Evolutionary conservation across 176 grass and related monocot genomes (phyloP).

Genomic region (Pontederia crassipes): DNA sequence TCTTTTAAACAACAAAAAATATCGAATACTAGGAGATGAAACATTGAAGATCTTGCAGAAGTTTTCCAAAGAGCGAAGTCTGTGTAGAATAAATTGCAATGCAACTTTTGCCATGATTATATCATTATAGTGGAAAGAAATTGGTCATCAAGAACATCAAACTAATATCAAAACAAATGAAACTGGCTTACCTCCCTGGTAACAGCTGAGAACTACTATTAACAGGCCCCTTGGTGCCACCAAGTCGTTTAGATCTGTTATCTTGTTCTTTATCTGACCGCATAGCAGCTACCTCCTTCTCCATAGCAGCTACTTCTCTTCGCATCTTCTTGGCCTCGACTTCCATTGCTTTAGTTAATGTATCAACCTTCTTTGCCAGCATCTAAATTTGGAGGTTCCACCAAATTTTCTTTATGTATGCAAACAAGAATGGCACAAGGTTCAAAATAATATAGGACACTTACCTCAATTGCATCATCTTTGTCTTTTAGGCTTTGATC

Average conservation of each 20-base stretch:
- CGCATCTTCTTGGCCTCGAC: conserved; percentile 99
- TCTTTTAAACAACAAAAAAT: no score
- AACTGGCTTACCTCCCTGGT: conserved; percentile 51
- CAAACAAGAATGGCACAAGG: conserved; percentile 9
- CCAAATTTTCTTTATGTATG: conserved; percentile 7
- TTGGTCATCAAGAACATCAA: not conserved
- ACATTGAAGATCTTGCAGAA: no score
- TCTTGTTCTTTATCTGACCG: conserved; percentile 88
- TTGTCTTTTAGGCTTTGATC: conserved; percentile 95
- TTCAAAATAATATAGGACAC: conserved; percentile 1
- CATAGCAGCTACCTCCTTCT: conserved; percentile 96
- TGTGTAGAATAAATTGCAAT: not conserved
- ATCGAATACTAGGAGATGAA: no score
- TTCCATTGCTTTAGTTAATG: conserved; percentile 97
- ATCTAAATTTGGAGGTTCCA: conserved; percentile 36
- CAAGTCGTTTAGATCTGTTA: conserved; percentile 54
- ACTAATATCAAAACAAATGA: not conserved
- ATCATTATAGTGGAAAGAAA: not conserved
- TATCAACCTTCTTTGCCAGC: conserved; percentile 90
- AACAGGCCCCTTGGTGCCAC: conserved; percentile 45
- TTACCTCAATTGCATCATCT: conserved; percentile 91
- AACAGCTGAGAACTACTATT: conserved; percentile 61
- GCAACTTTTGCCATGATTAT: not conserved
- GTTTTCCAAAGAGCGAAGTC: no score
- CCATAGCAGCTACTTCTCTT: conserved; percentile 92